Conservation (phyloP, 352 stramenopile species). For the Phytophthora kernoviae region DNA sequence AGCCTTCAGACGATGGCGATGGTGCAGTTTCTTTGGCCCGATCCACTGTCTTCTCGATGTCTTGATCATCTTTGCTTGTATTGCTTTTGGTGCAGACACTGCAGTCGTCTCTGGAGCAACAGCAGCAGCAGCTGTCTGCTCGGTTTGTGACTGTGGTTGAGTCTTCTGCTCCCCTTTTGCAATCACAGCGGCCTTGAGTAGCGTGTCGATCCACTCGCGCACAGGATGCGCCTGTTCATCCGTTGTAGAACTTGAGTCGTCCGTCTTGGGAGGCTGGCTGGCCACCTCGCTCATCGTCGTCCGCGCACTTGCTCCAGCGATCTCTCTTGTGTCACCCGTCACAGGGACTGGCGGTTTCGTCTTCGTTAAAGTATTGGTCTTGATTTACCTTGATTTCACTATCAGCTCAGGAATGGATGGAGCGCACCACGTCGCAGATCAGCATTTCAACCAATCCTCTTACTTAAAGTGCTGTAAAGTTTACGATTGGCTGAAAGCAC, state of each 20-base stretch:
- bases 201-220: constrained; percentile 79
- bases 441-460: not conserved
- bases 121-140: constrained; percentile 1
- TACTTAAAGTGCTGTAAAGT: not conserved
- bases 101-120: constrained; percentile 1
- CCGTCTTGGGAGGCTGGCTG: constrained; percentile 16
- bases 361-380: not conserved
- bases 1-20: not conserved
- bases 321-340: no score
- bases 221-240: constrained; percentile 41
- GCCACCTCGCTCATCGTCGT: constrained; percentile 33
- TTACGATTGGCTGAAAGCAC: no score
- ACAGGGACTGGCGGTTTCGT: not conserved
- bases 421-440: constrained; percentile 43
- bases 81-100: not conserved
- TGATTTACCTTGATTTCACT: not conserved
- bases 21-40: no score
- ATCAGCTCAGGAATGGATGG: not conserved
- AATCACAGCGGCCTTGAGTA: constrained; percentile 77
- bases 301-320: not conserved
- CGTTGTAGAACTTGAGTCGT: constrained; percentile 1
- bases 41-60: constrained; percentile 1
- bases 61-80: constrained; percentile 2
- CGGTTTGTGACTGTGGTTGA: constrained; percentile 2
- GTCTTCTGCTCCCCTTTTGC: constrained; percentile 61